Base-by-base conservation (phyloP, 139 green algal species). In the Astrephomene gubernaculifera region DNA sequence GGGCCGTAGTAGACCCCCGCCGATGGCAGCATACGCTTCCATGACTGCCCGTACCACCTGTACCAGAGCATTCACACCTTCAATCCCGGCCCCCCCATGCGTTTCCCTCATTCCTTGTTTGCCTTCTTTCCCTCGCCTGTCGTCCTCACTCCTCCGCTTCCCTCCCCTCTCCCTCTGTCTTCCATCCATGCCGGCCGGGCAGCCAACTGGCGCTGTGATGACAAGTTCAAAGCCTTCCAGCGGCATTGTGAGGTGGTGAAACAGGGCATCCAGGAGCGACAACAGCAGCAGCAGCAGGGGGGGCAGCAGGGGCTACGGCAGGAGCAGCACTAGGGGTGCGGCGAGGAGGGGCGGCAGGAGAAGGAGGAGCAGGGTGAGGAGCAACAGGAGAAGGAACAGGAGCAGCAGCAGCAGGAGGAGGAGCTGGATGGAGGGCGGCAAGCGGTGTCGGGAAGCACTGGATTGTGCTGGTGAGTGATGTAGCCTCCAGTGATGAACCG, bases 141-240 rank as follows among this genome's bases (percentile, higher is more conserved):
- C n/a, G 22, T 52, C 24, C 52, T 35, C 52, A 33, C 24, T 71
- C 22, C 54, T 22, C 27, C n/a, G n/a, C n/a, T n/a, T 19, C 68
- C 2, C 4, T 57, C 54, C 53, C 60, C 27, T 52, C 4, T 29
- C 43, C 43, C 35, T 45, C 22, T 33, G 38, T 29, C 57, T 41
- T 31, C 22, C 4, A 31, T 1, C 25, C 39, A n/a, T n/a, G 17
- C n/a, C n/a, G n/a, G n/a, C n/a, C n/a, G n/a, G 38, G 45, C 45
- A 83, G 76, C 76, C 41, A 83, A 83, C 43, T 83, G 60, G 60
- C 57, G 76, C 60, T 83, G 76, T 27, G 76, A 83, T 17, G 78
- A 74, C 44, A 52, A 84, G 61, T 74, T 54, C 64, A 35, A n/a
- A 2, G 22, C 63, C 61, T 84, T 75, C 41, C n/a, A 64, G 24